phyloP scores from a whole-genome alignment of 768 basidiomycete genomes.

The Agrocybe pediades region DNA sequence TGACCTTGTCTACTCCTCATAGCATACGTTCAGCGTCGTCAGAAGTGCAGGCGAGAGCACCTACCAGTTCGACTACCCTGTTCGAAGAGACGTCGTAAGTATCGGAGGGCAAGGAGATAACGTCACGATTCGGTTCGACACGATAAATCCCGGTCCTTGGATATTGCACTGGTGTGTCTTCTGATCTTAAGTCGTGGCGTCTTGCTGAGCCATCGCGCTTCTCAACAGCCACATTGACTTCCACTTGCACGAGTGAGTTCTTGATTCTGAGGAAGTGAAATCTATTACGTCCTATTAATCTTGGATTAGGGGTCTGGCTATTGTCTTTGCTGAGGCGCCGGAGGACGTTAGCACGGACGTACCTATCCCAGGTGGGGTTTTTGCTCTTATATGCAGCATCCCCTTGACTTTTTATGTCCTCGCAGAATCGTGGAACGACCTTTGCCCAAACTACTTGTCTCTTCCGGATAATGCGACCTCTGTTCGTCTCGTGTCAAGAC shows the following conservation, averaged over 20 bases:
- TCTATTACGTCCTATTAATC: not conserved
- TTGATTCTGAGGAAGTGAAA: not conserved
- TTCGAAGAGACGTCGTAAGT: constrained; percentile 35
- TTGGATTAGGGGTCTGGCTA: constrained; percentile 33
- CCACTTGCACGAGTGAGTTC: constrained; percentile 43
- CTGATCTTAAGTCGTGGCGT: not conserved
- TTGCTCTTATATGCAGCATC: not conserved
- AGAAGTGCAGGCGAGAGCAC: constrained; percentile 36
- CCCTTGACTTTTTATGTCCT: not conserved
- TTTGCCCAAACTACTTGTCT: constrained; percentile 37
- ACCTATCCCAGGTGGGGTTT: constrained; percentile 13
- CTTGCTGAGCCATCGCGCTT: too few species aligned
- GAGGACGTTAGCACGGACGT: constrained; percentile 1
- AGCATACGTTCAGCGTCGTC: constrained; percentile 49
- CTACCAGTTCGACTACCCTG: constrained; percentile 46
- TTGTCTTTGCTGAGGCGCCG: constrained; percentile 41
- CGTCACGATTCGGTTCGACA: constrained; percentile 50
- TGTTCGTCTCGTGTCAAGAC: not conserved
- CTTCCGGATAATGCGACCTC: constrained; percentile 8
- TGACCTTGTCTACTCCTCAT: constrained; percentile 1
- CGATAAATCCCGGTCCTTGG: constrained; percentile 56
- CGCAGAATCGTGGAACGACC: constrained; percentile 32
- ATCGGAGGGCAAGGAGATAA: constrained; percentile 33
- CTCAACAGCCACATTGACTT: constrained; percentile 50
- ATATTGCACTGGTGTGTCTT: constrained; percentile 45